A percentile compares a stretch with the other conserved stretches of the same genome.
phyloP scores from a whole-genome alignment of 495 filamentous ascomycete species.

The Opeltia flavorubescens region DNA sequence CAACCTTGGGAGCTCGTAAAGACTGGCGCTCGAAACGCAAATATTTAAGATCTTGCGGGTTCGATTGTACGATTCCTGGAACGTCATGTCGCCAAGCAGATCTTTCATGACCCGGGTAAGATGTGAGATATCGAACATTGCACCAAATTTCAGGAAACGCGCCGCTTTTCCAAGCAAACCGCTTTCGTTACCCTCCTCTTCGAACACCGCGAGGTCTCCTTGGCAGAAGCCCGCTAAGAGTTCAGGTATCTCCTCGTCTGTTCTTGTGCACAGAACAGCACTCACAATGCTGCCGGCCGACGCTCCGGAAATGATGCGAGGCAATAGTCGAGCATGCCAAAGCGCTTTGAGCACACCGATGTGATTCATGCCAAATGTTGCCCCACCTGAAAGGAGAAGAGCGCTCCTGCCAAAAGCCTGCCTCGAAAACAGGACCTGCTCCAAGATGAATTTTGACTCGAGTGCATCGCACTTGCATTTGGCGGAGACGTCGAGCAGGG shows the following conservation, averaged over 20 bases:
- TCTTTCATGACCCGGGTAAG: conserved; percentile 65
- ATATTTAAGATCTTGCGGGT: conserved; percentile 86
- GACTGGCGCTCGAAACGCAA: conserved; percentile 70
- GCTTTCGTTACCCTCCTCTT: conserved; percentile 54
- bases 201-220: conserved; percentile 76
- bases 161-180: conserved; percentile 53
- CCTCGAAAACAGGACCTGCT: conserved; percentile 59
- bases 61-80: conserved; percentile 89
- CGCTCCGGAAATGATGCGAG: conserved; percentile 84
- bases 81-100: conserved; percentile 77
- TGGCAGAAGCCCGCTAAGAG: conserved; percentile 61
- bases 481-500: conserved; percentile 50
- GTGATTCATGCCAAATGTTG: conserved; percentile 92
- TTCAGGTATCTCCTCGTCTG: conserved; percentile 69
- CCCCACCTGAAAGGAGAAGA: conserved; percentile 75
- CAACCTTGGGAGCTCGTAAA: conserved; percentile 74
- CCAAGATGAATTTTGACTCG: conserved; percentile 53
- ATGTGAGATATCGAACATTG: conserved; percentile 70
- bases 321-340: conserved; percentile 59
- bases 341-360: conserved; percentile 86
- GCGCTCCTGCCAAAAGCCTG: conserved; percentile 86
- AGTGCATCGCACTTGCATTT: conserved; percentile 38
- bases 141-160: conserved; percentile 65
- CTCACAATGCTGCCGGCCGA: conserved; percentile 92
- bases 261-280: conserved; percentile 69